Evolutionary conservation across 495 filamentous ascomycete species (phyloP), one percentile per base, ranked within the genome.

Genomic region (Penicillium daleae): DNA sequence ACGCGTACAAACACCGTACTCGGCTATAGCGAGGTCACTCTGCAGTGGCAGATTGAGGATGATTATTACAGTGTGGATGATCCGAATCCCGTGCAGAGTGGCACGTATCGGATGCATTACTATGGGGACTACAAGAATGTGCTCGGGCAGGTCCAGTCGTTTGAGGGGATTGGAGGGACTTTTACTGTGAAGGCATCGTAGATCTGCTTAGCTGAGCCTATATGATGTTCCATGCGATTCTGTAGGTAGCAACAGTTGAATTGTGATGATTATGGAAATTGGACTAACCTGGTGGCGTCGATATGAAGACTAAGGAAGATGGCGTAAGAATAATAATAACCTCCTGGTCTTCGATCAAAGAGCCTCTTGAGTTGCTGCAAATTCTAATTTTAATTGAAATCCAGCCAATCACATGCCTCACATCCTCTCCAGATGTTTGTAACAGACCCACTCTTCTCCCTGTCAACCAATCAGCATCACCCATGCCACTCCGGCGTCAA

Each of bases 31-130:
- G 87, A 94, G 73, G 95, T 91, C 31, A 85, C 80, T 9, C 79
- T 97, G 52, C 80, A 81, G 46, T 98, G 94, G 94, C 87, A 93
- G 74, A 89, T 89, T 54, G 88, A 86, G 66, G 83, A 85, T 51
- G 76, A 76, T 15, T 81, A 73, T 53, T 80, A 82, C 57, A 70
- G 63, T 37, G 64, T 74, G n/a, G 79, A 70, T 26, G 67, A 75
- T 48, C 70, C 78, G n/a, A 67, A 48, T 9, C 55, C 76, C 4
- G 72, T 85, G 21, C 72, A 77, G 65, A 73, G 76, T 44, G 94
- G 92, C 17, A 80, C 80, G 66, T 97, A 96, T 79, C 81, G 93
- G 29, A 76, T 98, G 57, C 83, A 83, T 76, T 98, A 98, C 68
- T 95, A 86, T 78, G 94, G 94, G 0, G 91, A 96, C 75, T 83